Evolutionary conservation across 495 filamentous ascomycete genomes (phyloP).

Genomic region (Neurospora terricola): DNA sequence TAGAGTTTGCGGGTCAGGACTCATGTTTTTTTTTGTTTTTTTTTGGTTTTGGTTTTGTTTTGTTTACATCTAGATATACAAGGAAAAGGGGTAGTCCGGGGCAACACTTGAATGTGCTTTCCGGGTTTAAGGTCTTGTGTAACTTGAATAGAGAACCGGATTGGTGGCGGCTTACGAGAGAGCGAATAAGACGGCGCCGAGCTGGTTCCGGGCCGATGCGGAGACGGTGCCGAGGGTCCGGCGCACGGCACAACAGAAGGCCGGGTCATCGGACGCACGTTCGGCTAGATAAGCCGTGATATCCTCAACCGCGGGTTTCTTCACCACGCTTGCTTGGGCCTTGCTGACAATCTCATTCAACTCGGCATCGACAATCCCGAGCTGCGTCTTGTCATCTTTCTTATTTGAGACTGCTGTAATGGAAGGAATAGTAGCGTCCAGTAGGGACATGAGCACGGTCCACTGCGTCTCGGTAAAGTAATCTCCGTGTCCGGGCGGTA

Average conservation of each 20-base stretch:
- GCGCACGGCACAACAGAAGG: slow-evolving; percentile 11
- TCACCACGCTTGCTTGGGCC: slow-evolving; percentile 12
- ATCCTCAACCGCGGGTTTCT: slow-evolving; percentile 15
- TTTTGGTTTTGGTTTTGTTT: too few relatives aligned
- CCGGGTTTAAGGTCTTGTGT: neutral
- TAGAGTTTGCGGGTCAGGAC: slow-evolving; percentile 23
- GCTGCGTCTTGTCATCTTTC: slow-evolving; percentile 16
- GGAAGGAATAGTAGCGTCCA: slow-evolving; percentile 27
- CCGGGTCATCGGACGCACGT: slow-evolving; percentile 16
- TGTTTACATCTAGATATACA: neutral
- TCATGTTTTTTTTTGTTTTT: neutral
- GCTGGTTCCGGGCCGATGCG: slow-evolving; percentile 11
- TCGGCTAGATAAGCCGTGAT: slow-evolving; percentile 27
- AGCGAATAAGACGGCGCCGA: slow-evolving; percentile 18
- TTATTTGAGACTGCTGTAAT: slow-evolving; percentile 18
- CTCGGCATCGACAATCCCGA: slow-evolving; percentile 16
- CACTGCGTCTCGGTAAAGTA: slow-evolving; percentile 27
- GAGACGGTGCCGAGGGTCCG: slow-evolving; percentile 18
- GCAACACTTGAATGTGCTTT: neutral
- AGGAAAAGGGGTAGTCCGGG: neutral
- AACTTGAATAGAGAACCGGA: neutral
- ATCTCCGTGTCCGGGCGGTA: slow-evolving; percentile 16
- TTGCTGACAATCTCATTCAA: slow-evolving; percentile 13
- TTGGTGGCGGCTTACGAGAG: slow-evolving; percentile 13
- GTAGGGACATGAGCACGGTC: slow-evolving; percentile 21